Conservation (phyloP, 768 basidiomycete species). For the Auriscalpium vulgare region DNA sequence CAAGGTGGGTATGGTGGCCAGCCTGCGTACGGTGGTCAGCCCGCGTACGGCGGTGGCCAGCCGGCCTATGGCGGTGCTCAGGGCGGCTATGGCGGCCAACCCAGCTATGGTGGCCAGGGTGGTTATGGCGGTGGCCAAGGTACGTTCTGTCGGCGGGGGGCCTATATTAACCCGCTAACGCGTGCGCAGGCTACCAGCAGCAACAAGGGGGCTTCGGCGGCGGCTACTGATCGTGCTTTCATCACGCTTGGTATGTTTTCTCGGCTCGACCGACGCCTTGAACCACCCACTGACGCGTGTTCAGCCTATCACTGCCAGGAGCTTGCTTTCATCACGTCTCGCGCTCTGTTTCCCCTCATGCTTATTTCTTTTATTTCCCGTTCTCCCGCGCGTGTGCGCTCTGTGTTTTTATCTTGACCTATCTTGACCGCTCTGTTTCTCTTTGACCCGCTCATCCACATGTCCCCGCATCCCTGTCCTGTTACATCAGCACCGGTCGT, state of each 20-base stretch:
- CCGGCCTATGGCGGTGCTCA: conserved; percentile 8
- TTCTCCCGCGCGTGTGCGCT: background rate
- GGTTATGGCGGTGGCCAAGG: conserved; percentile 21
- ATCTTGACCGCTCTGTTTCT: conserved; percentile 10
- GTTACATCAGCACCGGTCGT: conserved; percentile 34
- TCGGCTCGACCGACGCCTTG: background rate
- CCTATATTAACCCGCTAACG: background rate
- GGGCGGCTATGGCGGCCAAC: conserved; percentile 15
- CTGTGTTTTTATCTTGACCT: conserved; percentile 7
- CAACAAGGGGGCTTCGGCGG: background rate
- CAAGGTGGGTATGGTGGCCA: conserved; percentile 16
- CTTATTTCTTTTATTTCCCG: conserved; percentile 5
- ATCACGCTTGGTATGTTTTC: background rate
- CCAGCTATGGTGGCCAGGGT: conserved; percentile 10
- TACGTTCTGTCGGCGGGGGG: background rate
- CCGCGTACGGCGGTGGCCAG: conserved; percentile 15
- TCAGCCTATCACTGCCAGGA: background rate
- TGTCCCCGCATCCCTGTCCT: conserved; percentile 28
- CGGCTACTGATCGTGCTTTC: background rate
- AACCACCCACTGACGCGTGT: background rate
- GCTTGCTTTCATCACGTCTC: background rate
- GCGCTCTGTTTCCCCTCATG: background rate
- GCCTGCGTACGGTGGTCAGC: conserved; percentile 11
- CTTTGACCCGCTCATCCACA: conserved; percentile 29
- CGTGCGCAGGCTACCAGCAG: background rate